Evolutionary conservation across 108 stramenopile species (phyloP), one percentile per base, ranked within the genome.

Genomic region (Cyclotella distinguenda): DNA sequence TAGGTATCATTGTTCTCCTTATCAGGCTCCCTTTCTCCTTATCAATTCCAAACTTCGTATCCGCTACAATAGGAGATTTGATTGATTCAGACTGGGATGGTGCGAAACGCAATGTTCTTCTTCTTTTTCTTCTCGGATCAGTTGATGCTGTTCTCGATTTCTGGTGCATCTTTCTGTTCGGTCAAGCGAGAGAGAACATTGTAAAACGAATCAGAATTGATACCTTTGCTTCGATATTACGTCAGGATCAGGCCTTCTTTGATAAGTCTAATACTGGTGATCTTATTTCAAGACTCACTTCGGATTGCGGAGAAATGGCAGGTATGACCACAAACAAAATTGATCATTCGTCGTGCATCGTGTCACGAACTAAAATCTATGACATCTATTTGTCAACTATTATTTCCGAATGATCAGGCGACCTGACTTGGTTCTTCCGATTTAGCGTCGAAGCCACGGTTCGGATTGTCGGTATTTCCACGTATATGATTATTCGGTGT

Each of bases 351-450:
- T n/a, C n/a, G n/a, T n/a, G n/a, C n/a, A n/a, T n/a, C n/a, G n/a
- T n/a, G n/a, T n/a, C n/a, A n/a, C n/a, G n/a, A n/a, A n/a, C n/a
- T n/a, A n/a, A n/a, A n/a, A n/a, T n/a, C n/a, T n/a, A n/a, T n/a
- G n/a, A n/a, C n/a, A n/a, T n/a, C n/a, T n/a, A n/a, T n/a, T n/a
- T n/a, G n/a, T n/a, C n/a, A n/a, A n/a, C n/a, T 9, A 48, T 18
- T 21, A 48, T 48, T 23, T 2, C 18, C 21, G 10, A 10, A 3
- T 48, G 10, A 11, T 22, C 6, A 48, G 46, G 54, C 1, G 92
- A 90, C 67, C 66, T 93, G 60, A 95, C 95, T 12, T 95, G 95
- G 94, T 90, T 93, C 66, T 93, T 93, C 51, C 83, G 95, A 6
- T 95, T 93, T 59, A 82, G 78, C 52, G 88, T 93, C 43, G 95